phyloP scores from a whole-genome alignment of 345 rosid species.

The Physaria fendleri region DNA sequence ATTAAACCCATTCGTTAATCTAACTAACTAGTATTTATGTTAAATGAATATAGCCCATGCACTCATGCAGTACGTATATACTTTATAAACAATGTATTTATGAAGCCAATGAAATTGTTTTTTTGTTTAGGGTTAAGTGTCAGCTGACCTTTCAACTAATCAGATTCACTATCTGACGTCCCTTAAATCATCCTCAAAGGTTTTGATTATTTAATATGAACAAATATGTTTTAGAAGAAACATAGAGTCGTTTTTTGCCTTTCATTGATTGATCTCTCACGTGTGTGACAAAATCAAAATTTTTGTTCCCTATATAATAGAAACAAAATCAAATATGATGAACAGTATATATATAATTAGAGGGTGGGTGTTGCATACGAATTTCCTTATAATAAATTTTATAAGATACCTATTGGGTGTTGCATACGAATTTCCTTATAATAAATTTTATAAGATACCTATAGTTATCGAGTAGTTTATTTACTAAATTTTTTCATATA shows the following conservation, averaged over 20 bases:
- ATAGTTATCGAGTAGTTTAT: no score
- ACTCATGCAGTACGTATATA: background rate
- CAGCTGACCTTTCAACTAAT: conserved; percentile 20
- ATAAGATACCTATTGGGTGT: no score
- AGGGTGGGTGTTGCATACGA: no score
- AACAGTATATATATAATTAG: background rate
- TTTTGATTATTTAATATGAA: no score
- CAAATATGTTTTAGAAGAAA: background rate
- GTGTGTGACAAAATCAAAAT: conserved; percentile 8
- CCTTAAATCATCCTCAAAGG: conserved; percentile 16
- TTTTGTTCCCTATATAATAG: background rate
- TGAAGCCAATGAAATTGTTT: background rate
- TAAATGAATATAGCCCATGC: background rate
- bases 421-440: no score
- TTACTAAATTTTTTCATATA: no score
- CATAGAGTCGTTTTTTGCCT: background rate
- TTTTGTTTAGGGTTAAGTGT: background rate
- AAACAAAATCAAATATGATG: background rate
- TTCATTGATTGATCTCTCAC: conserved; percentile 1
- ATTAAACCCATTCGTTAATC: background rate
- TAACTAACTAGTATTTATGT: background rate
- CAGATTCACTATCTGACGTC: conserved; percentile 21
- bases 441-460: no score
- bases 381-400: no score
- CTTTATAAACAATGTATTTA: background rate